A percentile compares a stretch with the other conserved stretches of the same genome.
These are phyloP conservation scores for Hygrophorus pudorinus DNA, from an alignment of 768 basidiomycete species.

Conservation along the genomic window DNA sequence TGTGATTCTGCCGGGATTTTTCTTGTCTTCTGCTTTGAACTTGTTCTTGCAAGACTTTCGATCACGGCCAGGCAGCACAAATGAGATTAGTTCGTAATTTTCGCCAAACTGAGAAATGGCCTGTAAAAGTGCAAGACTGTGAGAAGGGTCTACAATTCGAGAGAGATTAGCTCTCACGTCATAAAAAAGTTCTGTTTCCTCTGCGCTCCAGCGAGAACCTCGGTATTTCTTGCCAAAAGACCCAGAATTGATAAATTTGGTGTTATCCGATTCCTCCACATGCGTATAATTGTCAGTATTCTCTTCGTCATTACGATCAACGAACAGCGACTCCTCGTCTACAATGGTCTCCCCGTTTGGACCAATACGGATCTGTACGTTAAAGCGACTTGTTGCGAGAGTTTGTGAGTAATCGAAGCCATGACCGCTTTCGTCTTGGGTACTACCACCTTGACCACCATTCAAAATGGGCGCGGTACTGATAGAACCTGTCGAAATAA, in stretches of 20 bases:
- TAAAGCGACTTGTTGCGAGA: constrained; percentile 60
- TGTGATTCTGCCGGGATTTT: constrained; percentile 67
- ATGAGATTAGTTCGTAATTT: constrained; percentile 88
- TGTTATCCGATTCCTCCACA: constrained; percentile 72
- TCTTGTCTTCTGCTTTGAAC: constrained; percentile 84
- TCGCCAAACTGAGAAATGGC: constrained; percentile 86
- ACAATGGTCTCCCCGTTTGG: constrained; percentile 82
- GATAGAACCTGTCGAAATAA: not conserved
- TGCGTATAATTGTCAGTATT: constrained; percentile 63
- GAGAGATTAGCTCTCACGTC: constrained; percentile 39
- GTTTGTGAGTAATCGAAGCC: constrained; percentile 65
- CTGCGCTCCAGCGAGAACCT: constrained; percentile 83
- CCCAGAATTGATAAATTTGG: constrained; percentile 77
- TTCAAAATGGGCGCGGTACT: not conserved
- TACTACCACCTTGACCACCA: not conserved
- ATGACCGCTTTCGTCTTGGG: constrained; percentile 37
- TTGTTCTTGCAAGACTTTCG: constrained; percentile 89
- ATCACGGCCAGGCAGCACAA: constrained; percentile 74
- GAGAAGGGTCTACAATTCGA: not conserved
- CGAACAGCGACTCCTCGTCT: constrained; percentile 76
- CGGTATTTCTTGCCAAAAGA: constrained; percentile 73
- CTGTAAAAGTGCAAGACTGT: constrained; percentile 27
- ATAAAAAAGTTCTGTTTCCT: constrained; percentile 84
- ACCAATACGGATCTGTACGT: constrained; percentile 80
- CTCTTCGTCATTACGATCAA: constrained; percentile 65